Percentiles rank a stretch among this genome's conserved stretches.
Conservation (phyloP, 371 early-diverging fungal species). For the Globomyces sp. region DNA sequence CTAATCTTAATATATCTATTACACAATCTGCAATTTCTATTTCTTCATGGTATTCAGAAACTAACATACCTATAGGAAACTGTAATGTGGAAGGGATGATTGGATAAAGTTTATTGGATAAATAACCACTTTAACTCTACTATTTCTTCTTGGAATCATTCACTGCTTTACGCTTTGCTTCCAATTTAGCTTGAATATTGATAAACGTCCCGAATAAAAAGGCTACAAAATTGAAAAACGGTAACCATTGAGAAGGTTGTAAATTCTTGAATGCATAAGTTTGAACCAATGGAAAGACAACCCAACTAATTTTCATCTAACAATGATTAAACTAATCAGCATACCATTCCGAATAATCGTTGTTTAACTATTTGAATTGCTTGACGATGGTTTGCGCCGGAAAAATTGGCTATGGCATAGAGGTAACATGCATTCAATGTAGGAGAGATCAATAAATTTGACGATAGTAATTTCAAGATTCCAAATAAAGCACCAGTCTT, state of each 20-base stretch:
- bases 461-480: constrained; percentile 62
- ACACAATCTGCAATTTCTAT: no score
- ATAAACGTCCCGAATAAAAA: constrained; percentile 82
- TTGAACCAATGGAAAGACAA: constrained; percentile 73
- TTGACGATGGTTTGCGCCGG: constrained; percentile 62
- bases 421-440: constrained; percentile 81
- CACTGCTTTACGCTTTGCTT: not conserved
- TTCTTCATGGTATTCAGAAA: no score
- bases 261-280: constrained; percentile 65
- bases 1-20: no score
- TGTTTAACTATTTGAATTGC: constrained; percentile 45
- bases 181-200: constrained; percentile 70
- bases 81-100: no score
- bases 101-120: no score
- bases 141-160: constrained; percentile 10
- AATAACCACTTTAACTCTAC: no score
- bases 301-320: constrained; percentile 82
- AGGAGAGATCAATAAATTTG: constrained; percentile 73
- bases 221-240: constrained; percentile 82
- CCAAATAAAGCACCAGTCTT: constrained; percentile 56
- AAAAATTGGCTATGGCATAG: constrained; percentile 77
- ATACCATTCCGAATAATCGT: constrained; percentile 49
- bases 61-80: no score
- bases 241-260: constrained; percentile 67
- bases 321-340: constrained; percentile 6